Percentiles rank a stretch among this genome's conserved stretches.
Evolutionary conservation across 1,284 basidiomycete genomes (phyloP).

Genomic region (Fomitopsis betulina): DNA sequence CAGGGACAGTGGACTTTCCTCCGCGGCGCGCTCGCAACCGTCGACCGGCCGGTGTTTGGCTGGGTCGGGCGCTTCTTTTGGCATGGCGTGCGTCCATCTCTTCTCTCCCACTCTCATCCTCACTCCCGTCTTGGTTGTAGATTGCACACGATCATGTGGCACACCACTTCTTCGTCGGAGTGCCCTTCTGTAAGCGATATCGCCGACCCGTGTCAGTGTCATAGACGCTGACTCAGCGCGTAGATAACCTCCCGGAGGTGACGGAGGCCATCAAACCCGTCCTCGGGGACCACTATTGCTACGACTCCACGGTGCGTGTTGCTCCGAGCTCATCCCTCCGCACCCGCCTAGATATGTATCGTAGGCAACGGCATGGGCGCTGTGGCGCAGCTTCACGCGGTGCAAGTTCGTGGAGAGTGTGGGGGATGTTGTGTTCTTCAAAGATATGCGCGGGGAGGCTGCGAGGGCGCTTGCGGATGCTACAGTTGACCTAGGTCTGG

Average conservation of each 20-base stretch:
- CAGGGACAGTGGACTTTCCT: conserved; percentile 47
- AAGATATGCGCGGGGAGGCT: conserved; percentile 58
- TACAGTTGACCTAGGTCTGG: neutral
- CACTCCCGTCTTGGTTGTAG: conserved; percentile 11
- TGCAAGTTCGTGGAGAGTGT: conserved; percentile 70
- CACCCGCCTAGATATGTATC: no score
- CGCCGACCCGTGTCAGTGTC: no score
- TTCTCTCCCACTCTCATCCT: neutral
- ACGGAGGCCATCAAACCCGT: conserved; percentile 37
- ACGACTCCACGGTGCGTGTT: conserved; percentile 38
- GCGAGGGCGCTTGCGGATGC: conserved; percentile 6
- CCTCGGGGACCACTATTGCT: conserved; percentile 35
- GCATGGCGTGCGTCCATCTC: conserved; percentile 39
- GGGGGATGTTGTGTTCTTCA: conserved; percentile 74
- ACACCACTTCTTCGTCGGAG: conserved; percentile 39
- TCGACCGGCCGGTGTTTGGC: conserved; percentile 53
- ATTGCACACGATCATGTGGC: conserved; percentile 35
- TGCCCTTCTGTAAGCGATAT: conserved; percentile 34
- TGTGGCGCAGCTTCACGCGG: conserved; percentile 46
- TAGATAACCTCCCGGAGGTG: conserved; percentile 36
- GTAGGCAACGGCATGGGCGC: conserved; percentile 31
- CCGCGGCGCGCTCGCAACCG: conserved; percentile 51
- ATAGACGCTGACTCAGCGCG: neutral
- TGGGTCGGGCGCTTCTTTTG: conserved; percentile 55
- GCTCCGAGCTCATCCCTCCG: no score